Conservation (phyloP, 495 filamentous ascomycete genomes). For the Aspergillus cavernicola region DNA sequence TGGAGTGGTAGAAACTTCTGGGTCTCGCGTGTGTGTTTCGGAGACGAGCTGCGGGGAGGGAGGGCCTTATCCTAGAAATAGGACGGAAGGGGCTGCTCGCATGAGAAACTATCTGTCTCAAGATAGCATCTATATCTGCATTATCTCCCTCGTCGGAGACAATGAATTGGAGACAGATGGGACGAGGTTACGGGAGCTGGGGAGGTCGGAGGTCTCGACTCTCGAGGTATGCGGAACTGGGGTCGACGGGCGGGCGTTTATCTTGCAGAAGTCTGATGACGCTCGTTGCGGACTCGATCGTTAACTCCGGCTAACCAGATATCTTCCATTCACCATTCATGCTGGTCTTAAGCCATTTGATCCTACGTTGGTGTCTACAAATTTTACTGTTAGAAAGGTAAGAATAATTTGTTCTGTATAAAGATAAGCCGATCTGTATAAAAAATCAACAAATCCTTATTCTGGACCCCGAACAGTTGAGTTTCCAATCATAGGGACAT, state of each 20-base stretch:
- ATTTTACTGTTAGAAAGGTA: too few relatives aligned
- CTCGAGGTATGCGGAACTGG: constrained; percentile 1
- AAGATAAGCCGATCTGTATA: neutral
- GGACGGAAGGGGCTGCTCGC: neutral
- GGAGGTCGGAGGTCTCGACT: neutral
- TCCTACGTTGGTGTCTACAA: too few relatives aligned
- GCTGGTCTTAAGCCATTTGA: too few relatives aligned
- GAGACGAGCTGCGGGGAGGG: constrained; percentile 8
- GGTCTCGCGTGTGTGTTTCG: neutral
- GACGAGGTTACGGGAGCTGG: neutral
- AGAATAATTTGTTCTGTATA: too few relatives aligned
- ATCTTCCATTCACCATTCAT: too few relatives aligned
- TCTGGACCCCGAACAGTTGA: neutral
- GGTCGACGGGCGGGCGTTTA: constrained; percentile 1
- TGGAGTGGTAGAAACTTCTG: neutral
- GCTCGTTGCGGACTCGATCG: constrained; percentile 4
- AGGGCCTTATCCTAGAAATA: constrained; percentile 4
- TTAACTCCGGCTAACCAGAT: constrained; percentile 12
- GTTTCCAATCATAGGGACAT: constrained; percentile 7
- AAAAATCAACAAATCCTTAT: neutral
- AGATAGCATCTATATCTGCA: neutral
- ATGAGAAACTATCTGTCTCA: neutral
- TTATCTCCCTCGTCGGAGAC: neutral
- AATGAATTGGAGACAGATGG: neutral
- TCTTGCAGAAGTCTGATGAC: constrained; percentile 8